Evolutionary conservation across 1,284 basidiomycete species (phyloP), one percentile per base, ranked within the genome.

Genomic region (Moesziomyces parantarcticus): DNA sequence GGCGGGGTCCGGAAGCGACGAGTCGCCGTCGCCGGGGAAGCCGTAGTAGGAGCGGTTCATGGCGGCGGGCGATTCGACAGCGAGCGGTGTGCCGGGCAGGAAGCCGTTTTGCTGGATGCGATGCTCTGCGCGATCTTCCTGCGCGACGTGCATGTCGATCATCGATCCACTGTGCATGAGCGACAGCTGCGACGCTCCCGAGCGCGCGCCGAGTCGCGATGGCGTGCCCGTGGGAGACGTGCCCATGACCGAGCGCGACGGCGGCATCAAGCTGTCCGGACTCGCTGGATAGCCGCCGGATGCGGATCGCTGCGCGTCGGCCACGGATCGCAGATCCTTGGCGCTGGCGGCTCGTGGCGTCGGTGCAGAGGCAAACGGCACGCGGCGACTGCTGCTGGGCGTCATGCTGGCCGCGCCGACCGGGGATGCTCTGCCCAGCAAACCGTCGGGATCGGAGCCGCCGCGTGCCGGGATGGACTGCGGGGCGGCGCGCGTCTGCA

Each of bases 101-200:
- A 76, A 76, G 11, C 76, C 76, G n/a, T 54, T 70, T 50, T 79
- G 77, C 29, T 66, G 63, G 47, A 77, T 32, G 5, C 75, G 75
- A 26, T 79, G 77, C 39, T 79, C 77, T 29, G 51, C 54, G 14
- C 57, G 64, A 29, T 75, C 65, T 42, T 76, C 77, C 34, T 85
- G 68, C 5, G 79, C 84, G 13, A 85, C 74, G 49, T 85, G 85
- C 85, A 85, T 85, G 50, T 85, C 84, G 61, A 85, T 70, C 84
- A 85, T 85, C 22, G 71, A 71, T 14, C 84, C 85, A 25, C 81
- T 84, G 39, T 81, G 81, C 39, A 84, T 82, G 34, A 84, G 78
- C 20, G 84, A 85, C 34, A 78, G 52, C 56, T 78, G 77, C 18
- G 78, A 79, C 20, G 66, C 64, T 23, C 56, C 58, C 14, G 67